Conservation (phyloP, 441 rosid species). For the Adansonia gregorii region DNA sequence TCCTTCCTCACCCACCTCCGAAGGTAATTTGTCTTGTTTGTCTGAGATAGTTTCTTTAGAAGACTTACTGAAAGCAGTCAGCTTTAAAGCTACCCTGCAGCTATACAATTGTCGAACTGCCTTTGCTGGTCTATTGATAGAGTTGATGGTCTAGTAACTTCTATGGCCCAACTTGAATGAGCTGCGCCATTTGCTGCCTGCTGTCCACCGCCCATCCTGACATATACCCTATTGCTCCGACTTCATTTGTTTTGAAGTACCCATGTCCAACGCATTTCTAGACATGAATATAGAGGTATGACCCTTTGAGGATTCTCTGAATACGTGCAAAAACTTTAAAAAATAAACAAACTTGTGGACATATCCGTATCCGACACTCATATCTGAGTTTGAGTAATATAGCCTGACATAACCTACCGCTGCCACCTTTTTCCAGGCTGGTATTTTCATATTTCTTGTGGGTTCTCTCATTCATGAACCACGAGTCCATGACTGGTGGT, state of each 20-base stretch:
- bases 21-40: slow-evolving; percentile 49
- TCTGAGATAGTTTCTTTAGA: slow-evolving; percentile 21
- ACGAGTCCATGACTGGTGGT: not conserved
- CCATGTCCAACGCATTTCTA: too few relatives aligned
- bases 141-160: slow-evolving; percentile 7
- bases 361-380: too few relatives aligned
- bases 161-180: not conserved
- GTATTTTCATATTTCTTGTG: not conserved
- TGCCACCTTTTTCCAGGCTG: slow-evolving; percentile 8
- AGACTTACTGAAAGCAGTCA: slow-evolving; percentile 18
- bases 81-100: slow-evolving; percentile 7
- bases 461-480: slow-evolving; percentile 1
- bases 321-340: too few relatives aligned
- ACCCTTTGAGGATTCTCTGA: too few relatives aligned
- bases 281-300: too few relatives aligned
- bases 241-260: too few relatives aligned
- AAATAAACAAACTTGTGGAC: too few relatives aligned
- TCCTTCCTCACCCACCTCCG: slow-evolving; percentile 75
- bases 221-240: too few relatives aligned
- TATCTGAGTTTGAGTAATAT: too few relatives aligned
- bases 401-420: not conserved
- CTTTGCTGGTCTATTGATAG: slow-evolving; percentile 12
- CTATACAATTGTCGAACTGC: not conserved
- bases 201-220: not conserved
- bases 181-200: slow-evolving; percentile 13